These are phyloP conservation scores for Vachellia collinsii DNA, from an alignment of 306 rosid genomes.

Conservation along the genomic window DNA sequence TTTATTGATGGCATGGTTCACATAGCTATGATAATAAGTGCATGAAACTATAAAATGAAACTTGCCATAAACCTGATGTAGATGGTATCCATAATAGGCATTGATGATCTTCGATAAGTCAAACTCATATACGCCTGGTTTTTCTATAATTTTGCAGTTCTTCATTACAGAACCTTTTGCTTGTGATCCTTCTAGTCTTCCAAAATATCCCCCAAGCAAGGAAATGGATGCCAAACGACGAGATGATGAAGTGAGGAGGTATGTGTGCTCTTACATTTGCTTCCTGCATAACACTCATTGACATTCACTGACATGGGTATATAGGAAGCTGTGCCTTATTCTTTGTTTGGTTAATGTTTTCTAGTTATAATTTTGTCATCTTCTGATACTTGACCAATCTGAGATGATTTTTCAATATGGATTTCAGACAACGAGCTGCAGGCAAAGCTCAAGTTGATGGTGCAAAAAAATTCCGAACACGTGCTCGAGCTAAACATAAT, in stretches of 20 bases:
- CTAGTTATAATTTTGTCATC: slow-evolving; percentile 23
- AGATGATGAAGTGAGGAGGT: slow-evolving; percentile 86
- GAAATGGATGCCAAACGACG: slow-evolving; percentile 92
- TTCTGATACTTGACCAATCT: slow-evolving; percentile 27
- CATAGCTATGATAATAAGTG: slow-evolving; percentile 9
- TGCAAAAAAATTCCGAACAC: slow-evolving; percentile 67
- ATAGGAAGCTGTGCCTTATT: slow-evolving; percentile 5
- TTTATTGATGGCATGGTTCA: slow-evolving; percentile 4
- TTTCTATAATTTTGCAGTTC: slow-evolving; percentile 66
- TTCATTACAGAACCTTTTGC: slow-evolving; percentile 85
- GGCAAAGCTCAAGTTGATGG: slow-evolving; percentile 74
- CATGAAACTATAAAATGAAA: slow-evolving; percentile 27
- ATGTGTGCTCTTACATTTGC: slow-evolving; percentile 31
- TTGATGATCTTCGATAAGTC: slow-evolving; percentile 2
- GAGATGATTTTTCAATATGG: slow-evolving; percentile 30
- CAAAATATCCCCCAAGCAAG: slow-evolving; percentile 93
- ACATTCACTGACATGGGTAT: slow-evolving; percentile 9
- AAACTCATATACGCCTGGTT: slow-evolving; percentile 24
- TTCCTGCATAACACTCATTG: slow-evolving; percentile 30
- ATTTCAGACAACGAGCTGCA: slow-evolving; percentile 73
- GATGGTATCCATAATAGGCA: slow-evolving; percentile 26
- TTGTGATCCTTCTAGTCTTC: slow-evolving; percentile 92
- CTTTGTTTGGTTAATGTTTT: slow-evolving; percentile 10
- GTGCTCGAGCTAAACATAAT: slow-evolving; percentile 65
- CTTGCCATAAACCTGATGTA: slow-evolving; percentile 27